Conservation (phyloP, 306 rosid species). For the Vigna unguiculata region DNA sequence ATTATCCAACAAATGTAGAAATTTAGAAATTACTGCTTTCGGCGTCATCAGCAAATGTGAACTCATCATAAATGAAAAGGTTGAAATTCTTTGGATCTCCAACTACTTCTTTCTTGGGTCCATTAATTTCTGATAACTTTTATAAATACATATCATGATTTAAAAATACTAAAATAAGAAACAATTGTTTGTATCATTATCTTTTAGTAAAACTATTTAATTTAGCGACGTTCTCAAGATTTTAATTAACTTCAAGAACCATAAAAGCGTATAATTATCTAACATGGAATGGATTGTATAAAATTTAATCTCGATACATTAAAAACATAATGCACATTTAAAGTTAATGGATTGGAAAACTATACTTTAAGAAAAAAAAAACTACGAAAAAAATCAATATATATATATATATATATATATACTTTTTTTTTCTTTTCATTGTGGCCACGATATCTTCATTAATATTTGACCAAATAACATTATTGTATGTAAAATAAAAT, state of each 20-base stretch:
- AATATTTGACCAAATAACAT: constrained; percentile 1
- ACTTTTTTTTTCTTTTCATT: neutral
- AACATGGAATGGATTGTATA: neutral
- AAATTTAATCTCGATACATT: neutral
- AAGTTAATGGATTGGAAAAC: neutral
- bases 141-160: too few relatives aligned
- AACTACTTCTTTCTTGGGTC: neutral
- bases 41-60: neutral
- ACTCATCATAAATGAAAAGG: neutral
- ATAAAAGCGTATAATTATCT: neutral
- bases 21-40: neutral
- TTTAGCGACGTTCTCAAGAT: neutral
- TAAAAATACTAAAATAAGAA: too few relatives aligned
- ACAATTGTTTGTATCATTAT: too few relatives aligned
- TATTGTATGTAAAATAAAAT: neutral
- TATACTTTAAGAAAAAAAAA: neutral
- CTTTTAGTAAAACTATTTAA: neutral
- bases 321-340: neutral
- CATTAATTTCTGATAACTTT: neutral
- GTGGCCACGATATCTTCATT: neutral
- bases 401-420: too few relatives aligned
- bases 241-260: constrained; percentile 2
- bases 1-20: neutral
- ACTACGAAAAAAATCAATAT: neutral
- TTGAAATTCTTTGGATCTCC: neutral